Evolutionary conservation across 805 yeast species (phyloP), one percentile per base, ranked within the genome.

Genomic region (Saccharomycopsis vini): DNA sequence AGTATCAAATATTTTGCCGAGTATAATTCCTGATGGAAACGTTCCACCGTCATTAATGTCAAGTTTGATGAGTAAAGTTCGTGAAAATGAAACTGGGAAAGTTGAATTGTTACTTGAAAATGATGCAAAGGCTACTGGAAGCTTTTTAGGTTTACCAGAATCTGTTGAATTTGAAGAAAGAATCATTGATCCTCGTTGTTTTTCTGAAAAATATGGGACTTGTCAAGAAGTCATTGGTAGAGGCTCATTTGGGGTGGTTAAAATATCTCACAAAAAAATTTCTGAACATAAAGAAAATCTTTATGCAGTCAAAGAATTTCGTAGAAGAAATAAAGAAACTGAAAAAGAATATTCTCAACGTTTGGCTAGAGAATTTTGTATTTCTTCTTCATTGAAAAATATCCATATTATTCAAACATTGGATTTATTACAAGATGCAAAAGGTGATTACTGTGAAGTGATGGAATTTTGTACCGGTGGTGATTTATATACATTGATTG

Each of bases 191-290:
- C 56, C 66, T 29, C 56, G 77, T 39, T 76, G 89, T 7, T 82
- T 90, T 60, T 81, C 78, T 6, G 89, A 88, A 54, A 84, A 89
- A 59, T 90, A 90, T 60, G 98, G 98, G 35, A 73, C 83, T 42
- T 90, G 97, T 60, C 95, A 87, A 62, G 97, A 90, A 60, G 85
- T 89, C 39, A 75, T 92, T 50, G 98, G 98, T 21, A 74, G 84
- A 41, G 97, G 97, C 18, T 79, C 96, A 0, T 90, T 84, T 66
- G 98, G 98, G 16, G 86, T 87, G 37, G 97, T 90, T 18, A 71
- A 96, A 49, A 76, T 92, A 4, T 74, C 95, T 5, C 97, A 89
- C 66, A 81, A 81, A 59, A 77, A 74, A 54, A 52, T 64, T 7
- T 55, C 52, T 12, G 56, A 45, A 19, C 56, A 56, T 21, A 69